Evolutionary conservation across 257 asterid genomes (phyloP).

Genomic region (Solanum verrucosum): DNA sequence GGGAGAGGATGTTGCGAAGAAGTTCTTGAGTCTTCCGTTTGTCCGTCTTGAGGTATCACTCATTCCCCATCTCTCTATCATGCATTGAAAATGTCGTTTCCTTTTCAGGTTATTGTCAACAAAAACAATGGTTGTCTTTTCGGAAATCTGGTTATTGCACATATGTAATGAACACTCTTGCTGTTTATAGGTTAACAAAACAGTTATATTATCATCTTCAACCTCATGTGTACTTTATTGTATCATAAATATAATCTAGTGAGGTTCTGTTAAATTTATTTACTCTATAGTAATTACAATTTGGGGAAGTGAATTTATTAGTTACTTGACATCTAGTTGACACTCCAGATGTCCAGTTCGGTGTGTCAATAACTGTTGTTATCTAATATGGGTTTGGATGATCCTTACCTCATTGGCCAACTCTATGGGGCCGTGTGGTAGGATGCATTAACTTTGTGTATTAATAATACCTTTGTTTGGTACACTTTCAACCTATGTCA

Average conservation of each 20-base stretch:
- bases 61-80: not conserved
- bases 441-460: not conserved
- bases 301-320: not conserved
- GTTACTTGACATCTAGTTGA: not conserved
- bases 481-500: not conserved
- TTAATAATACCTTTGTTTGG: not conserved
- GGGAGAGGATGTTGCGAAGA: conserved; percentile 26
- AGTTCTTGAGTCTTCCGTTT: conserved; percentile 45
- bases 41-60: conserved; percentile 49
- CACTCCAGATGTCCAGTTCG: not conserved
- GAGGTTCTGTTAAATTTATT: not conserved
- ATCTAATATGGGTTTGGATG: not conserved
- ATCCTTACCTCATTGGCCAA: not conserved
- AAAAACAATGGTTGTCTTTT: not conserved
- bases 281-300: not conserved
- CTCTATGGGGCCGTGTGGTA: not conserved
- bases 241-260: not conserved
- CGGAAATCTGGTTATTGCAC: not conserved
- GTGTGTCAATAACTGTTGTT: not conserved
- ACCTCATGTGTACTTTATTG: not conserved
- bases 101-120: not conserved
- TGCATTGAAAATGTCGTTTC: not conserved
- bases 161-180: not conserved
- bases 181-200: not conserved
- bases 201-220: not conserved